These are phyloP conservation scores for Steccherinum ochraceum DNA, from an alignment of 768 basidiomycete species.

Conservation along the genomic window DNA sequence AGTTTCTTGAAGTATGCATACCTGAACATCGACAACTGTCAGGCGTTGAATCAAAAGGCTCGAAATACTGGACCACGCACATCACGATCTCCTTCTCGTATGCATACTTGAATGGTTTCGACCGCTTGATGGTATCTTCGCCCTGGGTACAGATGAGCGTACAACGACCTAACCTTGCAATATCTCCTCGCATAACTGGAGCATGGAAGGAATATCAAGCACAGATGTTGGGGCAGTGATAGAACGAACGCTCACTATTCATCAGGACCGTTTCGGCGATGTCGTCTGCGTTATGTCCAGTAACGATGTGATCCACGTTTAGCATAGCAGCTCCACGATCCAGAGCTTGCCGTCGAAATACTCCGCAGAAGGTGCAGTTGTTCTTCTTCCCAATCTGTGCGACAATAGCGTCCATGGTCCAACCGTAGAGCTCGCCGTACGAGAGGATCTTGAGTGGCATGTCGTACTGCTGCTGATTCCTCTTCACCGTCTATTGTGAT, in stretches of 20 bases:
- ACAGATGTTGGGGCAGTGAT: neutral
- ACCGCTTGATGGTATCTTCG: slow-evolving; percentile 93
- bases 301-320: slow-evolving; percentile 94
- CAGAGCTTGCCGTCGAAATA: slow-evolving; percentile 92
- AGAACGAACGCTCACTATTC: slow-evolving; percentile 68
- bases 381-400: slow-evolving; percentile 94
- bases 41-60: neutral
- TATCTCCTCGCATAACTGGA: slow-evolving; percentile 95
- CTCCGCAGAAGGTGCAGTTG: slow-evolving; percentile 99
- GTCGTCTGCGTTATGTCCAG: slow-evolving; percentile 98
- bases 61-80: slow-evolving; percentile 39
- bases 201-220: neutral
- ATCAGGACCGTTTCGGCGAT: slow-evolving; percentile 98
- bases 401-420: slow-evolving; percentile 99
- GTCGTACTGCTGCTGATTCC: slow-evolving; percentile 92
- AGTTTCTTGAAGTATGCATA: slow-evolving; percentile 99
- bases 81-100: slow-evolving; percentile 99
- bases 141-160: slow-evolving; percentile 93
- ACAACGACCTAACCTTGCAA: slow-evolving; percentile 88
- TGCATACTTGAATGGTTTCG: slow-evolving; percentile 99
- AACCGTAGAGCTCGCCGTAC: slow-evolving; percentile 95
- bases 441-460: slow-evolving; percentile 95
- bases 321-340: slow-evolving; percentile 90
- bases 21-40: slow-evolving; percentile 36
- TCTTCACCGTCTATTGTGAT: slow-evolving; percentile 79